Evolutionary conservation across 768 basidiomycete genomes (phyloP).

Genomic region (Mycena metata): DNA sequence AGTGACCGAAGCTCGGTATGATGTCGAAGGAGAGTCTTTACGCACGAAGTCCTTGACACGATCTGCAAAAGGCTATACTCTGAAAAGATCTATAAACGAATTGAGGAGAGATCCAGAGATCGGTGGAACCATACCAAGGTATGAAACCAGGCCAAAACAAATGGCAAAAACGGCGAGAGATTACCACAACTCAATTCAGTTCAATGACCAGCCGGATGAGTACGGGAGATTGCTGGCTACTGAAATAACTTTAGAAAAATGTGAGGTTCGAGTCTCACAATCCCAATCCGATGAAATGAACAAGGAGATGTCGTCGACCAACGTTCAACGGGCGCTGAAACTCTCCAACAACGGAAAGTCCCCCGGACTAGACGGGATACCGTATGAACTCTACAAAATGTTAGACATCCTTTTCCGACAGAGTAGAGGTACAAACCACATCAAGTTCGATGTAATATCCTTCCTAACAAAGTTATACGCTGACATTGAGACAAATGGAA

Average conservation of each 20-base stretch:
- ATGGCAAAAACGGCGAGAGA: conserved; percentile 20
- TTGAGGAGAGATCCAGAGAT: neutral
- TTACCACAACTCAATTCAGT: conserved; percentile 15
- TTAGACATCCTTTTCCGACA: conserved; percentile 4
- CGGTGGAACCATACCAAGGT: neutral
- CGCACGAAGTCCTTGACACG: neutral
- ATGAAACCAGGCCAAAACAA: conserved; percentile 4
- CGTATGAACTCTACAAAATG: conserved; percentile 1
- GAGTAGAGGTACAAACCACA: neutral
- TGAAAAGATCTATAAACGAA: conserved; percentile 8
- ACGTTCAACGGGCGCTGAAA: neutral
- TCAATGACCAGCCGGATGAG: conserved; percentile 4
- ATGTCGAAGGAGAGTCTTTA: neutral
- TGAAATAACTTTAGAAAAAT: conserved; percentile 10
- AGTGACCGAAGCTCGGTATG: neutral
- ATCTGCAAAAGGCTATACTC: neutral
- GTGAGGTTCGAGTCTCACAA: conserved; percentile 1
- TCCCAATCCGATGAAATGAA: neutral
- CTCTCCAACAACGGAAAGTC: conserved; percentile 1
- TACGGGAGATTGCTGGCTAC: conserved; percentile 11
- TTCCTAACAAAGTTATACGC: neutral
- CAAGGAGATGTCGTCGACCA: neutral
- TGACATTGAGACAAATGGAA: conserved; percentile 11
- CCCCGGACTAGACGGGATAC: neutral
- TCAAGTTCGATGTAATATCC: neutral